These are phyloP conservation scores for Botrytis deweyae DNA, from an alignment of 2,329 filamentous ascomycete species.

Conservation along the genomic window DNA sequence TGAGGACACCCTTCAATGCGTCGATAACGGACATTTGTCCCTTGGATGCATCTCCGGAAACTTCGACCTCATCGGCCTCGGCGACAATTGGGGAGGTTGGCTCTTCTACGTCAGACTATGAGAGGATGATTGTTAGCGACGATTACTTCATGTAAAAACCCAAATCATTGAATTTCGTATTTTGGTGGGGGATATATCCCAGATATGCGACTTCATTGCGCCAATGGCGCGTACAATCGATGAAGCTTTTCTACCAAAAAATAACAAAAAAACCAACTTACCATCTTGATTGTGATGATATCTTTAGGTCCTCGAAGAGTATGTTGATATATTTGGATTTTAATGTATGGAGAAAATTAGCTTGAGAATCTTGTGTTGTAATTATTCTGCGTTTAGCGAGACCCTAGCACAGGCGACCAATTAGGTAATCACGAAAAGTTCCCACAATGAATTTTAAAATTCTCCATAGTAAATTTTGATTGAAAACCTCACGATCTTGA, in stretches of 20 bases:
- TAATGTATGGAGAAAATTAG: slow-evolving; percentile 22
- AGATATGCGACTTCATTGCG: not conserved
- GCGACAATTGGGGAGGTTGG: slow-evolving; percentile 82
- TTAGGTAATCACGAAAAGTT: slow-evolving; percentile 22
- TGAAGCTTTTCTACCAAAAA: not conserved
- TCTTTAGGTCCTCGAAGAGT: slow-evolving; percentile 39
- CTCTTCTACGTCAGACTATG: slow-evolving; percentile 99
- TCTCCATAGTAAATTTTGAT: slow-evolving; percentile 5
- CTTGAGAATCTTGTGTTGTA: slow-evolving; percentile 22
- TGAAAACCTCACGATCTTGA: slow-evolving; percentile 2
- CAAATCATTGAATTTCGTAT: slow-evolving; percentile 16
- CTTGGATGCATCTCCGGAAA: slow-evolving; percentile 85
- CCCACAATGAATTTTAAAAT: slow-evolving; percentile 21
- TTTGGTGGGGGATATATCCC: not conserved
- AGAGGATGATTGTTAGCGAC: not conserved
- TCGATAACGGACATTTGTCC: slow-evolving; percentile 98
- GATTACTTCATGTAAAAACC: not conserved
- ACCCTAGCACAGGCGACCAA: slow-evolving; percentile 1
- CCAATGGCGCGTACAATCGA: slow-evolving; percentile 10
- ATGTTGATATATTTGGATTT: slow-evolving; percentile 25
- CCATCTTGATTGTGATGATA: slow-evolving; percentile 31
- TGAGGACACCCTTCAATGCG: slow-evolving; percentile 97
- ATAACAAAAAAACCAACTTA: slow-evolving; percentile 13
- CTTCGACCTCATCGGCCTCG: slow-evolving; percentile 86
- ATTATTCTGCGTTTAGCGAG: slow-evolving; percentile 19